Conservation (phyloP, 176 grass and related monocot genomes). For the Eragrostis nindensis region DNA sequence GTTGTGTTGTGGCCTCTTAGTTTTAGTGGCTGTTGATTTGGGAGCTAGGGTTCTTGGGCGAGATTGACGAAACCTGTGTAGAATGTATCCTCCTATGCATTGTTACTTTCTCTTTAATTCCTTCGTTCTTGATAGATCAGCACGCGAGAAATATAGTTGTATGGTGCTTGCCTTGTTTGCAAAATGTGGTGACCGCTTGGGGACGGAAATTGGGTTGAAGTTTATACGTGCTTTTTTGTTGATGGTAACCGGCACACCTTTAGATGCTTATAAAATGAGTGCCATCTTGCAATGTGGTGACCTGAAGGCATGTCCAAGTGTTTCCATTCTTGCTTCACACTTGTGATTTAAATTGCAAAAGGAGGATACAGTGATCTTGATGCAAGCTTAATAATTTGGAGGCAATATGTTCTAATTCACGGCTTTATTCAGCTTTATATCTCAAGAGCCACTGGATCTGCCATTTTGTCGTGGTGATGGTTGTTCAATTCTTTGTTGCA, state of each 20-base stretch:
- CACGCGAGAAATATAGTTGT: neutral
- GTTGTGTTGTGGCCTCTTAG: neutral
- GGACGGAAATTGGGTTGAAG: neutral
- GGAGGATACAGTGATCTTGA: neutral
- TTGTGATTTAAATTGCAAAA: neutral
- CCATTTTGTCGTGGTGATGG: neutral
- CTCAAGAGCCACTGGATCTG: conserved; percentile 3
- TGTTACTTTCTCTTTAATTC: neutral
- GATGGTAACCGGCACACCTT: neutral
- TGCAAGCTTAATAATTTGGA: neutral
- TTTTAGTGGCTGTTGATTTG: neutral
- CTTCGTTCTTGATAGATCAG: neutral
- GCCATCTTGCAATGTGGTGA: neutral
- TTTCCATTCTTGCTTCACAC: neutral
- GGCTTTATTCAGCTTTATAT: neutral
- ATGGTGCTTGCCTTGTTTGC: neutral
- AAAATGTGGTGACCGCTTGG: neutral
- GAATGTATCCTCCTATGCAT: neutral
- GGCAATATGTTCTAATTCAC: neutral
- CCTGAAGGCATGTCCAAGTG: neutral
- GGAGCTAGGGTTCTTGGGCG: neutral
- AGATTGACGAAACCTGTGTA: neutral
- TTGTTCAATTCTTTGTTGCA: conserved; percentile 31
- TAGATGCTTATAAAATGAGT: neutral
- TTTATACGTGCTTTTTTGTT: neutral